A percentile compares a stretch with the other conserved stretches of the same genome.
These are phyloP conservation scores for Boletus barrowsii DNA, from an alignment of 768 basidiomycete genomes.

Conservation along the genomic window DNA sequence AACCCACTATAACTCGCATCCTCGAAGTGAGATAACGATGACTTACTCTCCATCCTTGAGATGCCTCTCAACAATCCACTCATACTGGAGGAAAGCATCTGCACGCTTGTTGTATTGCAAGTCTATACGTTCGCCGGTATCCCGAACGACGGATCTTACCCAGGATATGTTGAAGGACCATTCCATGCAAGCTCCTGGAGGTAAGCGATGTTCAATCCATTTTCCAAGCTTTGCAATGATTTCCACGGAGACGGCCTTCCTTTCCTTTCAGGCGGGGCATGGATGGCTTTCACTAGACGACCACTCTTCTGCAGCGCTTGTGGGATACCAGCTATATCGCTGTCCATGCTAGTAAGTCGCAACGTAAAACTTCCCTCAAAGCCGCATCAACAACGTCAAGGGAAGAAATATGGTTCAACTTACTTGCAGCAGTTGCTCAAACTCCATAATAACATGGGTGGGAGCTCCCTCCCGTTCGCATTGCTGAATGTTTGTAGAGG, in stretches of 20 bases:
- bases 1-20: background rate
- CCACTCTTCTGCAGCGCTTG: constrained; percentile 97
- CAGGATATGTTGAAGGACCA: constrained; percentile 92
- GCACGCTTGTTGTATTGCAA: constrained; percentile 93
- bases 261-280: constrained; percentile 96
- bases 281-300: constrained; percentile 96
- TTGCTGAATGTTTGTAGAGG: constrained; percentile 85
- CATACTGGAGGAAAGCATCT: constrained; percentile 93
- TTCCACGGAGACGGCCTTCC: constrained; percentile 92
- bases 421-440: constrained; percentile 93
- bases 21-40: constrained; percentile 40
- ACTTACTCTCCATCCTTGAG: constrained; percentile 97
- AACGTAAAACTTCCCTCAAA: constrained; percentile 78
- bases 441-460: constrained; percentile 91
- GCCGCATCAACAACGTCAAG: background rate
- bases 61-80: constrained; percentile 96
- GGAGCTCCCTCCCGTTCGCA: constrained; percentile 97
- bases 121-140: constrained; percentile 96
- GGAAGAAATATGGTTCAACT: constrained; percentile 13
- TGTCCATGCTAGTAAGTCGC: constrained; percentile 96
- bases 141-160: constrained; percentile 92
- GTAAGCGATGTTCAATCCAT: no score
- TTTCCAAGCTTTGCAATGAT: no score
- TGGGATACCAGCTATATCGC: constrained; percentile 97
- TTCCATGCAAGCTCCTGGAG: constrained; percentile 73